phyloP scores from a whole-genome alignment of 179 eudicot species.

The Heliamphora ciliata region DNA sequence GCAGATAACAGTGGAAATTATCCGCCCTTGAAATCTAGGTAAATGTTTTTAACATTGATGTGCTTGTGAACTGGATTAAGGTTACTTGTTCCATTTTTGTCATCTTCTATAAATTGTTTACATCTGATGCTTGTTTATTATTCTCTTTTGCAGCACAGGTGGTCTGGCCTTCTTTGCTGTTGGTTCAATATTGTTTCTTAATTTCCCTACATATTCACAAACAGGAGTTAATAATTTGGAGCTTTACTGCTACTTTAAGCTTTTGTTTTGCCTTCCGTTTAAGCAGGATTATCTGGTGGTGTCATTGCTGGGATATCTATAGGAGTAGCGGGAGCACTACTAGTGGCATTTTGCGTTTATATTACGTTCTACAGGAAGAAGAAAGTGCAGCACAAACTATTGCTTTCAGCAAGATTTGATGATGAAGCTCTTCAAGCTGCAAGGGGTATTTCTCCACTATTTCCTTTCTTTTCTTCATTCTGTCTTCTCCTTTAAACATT shows the following conservation, averaged over 20 bases:
- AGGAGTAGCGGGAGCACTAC: slow-evolving; percentile 30
- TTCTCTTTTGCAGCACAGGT: slow-evolving; percentile 36
- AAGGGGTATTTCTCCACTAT: slow-evolving; percentile 16
- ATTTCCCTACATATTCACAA: not conserved
- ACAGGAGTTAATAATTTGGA: slow-evolving; percentile 3
- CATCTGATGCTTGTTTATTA: not conserved
- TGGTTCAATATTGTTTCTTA: slow-evolving; percentile 3
- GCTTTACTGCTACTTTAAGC: slow-evolving; percentile 15
- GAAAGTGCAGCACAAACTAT: slow-evolving; percentile 21
- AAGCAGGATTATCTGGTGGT: slow-evolving; percentile 20
- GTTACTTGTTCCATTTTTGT: slow-evolving; percentile 2
- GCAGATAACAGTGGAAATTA: slow-evolving; percentile 55
- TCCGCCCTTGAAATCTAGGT: slow-evolving; percentile 42
- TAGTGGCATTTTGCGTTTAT: slow-evolving; percentile 33
- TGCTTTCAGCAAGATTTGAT: slow-evolving; percentile 23
- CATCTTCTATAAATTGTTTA: not conserved
- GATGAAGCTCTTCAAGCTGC: slow-evolving; percentile 28
- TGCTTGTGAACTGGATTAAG: not conserved
- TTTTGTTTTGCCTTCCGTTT: slow-evolving; percentile 5
- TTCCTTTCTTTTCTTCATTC: not conserved
- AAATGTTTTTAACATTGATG: slow-evolving; percentile 13
- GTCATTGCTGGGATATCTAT: slow-evolving; percentile 17
- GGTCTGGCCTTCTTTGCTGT: slow-evolving; percentile 22
- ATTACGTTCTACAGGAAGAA: slow-evolving; percentile 31
- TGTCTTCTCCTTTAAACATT: not conserved